Evolutionary conservation across 1,139 yeast species (phyloP), one percentile per base, ranked within the genome.

Genomic region (Candida albicans): DNA sequence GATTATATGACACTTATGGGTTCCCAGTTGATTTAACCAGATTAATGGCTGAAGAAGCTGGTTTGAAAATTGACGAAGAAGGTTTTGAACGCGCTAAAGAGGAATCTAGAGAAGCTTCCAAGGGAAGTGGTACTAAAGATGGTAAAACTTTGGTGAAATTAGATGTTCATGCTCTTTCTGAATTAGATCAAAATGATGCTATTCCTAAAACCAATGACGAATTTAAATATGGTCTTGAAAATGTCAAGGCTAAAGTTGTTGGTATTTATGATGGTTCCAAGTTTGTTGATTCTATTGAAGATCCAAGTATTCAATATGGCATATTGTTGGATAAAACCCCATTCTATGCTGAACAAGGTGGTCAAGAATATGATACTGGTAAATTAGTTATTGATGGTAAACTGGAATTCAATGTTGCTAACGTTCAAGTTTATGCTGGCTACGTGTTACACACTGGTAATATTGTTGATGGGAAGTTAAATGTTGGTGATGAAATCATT

Each of bases 311-410:
- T 55, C 89, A 85, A 61, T 70, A 79, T 52, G 99, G 99, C 62
- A 68, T 93, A 44, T 65, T 93, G 44, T 76, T 93, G 50, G 96
- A 93, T 66, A 84, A 81, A 66, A 87, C 98, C 30, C 95, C 96
- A 62, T 89, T 93, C 70, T 93, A 93, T 61, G 98, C 99, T 41
- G 99, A 93, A 70, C 96, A 88, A 70, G 99, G 99, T 81, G 99
- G 99, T 61, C 99, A 93, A 75, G 97, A 89, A 67, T 86, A 79
- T 61, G 99, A 93, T 64, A 87, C 95, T 37, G 99, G 99, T 68
- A 87, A 81, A 65, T 75, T 93, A 53, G 93, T 90, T 41, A 82
- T 89, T 57, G 98, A 90, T 59, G 97, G 96, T 41, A 72, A 71
- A 54, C 75, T 90, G 46, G 97, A 91, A 65, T 93, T 93, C 66